Percentiles rank a stretch among this genome's conserved stretches.
Evolutionary conservation across 2,329 filamentous ascomycete species (phyloP).

Genomic region (Fusarium ramigenum): DNA sequence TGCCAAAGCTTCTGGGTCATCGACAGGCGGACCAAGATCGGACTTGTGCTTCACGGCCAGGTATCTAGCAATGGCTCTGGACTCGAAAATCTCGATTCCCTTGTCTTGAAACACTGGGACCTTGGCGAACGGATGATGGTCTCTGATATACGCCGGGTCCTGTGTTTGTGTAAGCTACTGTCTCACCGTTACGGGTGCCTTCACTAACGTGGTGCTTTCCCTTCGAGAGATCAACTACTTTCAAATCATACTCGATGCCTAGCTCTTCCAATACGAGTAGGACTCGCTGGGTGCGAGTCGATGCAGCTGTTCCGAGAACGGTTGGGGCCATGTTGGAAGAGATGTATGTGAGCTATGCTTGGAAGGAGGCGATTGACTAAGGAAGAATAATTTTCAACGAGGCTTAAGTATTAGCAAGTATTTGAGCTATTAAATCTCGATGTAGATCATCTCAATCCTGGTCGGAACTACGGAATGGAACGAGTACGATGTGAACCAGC

Average conservation of each 20-base stretch:
- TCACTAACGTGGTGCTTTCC: background rate
- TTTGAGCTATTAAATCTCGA: background rate
- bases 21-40: background rate
- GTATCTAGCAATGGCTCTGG: background rate
- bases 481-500: fast-evolving
- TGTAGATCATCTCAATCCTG: background rate
- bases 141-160: background rate
- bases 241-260: background rate
- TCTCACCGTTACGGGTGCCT: fast-evolving
- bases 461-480: background rate
- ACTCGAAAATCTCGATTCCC: background rate
- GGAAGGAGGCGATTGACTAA: background rate
- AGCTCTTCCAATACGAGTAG: background rate
- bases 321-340: background rate
- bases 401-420: fast-evolving
- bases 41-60: background rate
- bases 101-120: background rate
- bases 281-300: background rate
- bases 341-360: fast-evolving
- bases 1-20: background rate
- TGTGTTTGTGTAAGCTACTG: background rate
- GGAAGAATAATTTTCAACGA: fast-evolving
- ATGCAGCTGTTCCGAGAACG: background rate
- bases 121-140: background rate
- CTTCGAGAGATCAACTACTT: background rate